phyloP scores from a whole-genome alignment of 768 basidiomycete species.

The Tulasnella calospora region DNA sequence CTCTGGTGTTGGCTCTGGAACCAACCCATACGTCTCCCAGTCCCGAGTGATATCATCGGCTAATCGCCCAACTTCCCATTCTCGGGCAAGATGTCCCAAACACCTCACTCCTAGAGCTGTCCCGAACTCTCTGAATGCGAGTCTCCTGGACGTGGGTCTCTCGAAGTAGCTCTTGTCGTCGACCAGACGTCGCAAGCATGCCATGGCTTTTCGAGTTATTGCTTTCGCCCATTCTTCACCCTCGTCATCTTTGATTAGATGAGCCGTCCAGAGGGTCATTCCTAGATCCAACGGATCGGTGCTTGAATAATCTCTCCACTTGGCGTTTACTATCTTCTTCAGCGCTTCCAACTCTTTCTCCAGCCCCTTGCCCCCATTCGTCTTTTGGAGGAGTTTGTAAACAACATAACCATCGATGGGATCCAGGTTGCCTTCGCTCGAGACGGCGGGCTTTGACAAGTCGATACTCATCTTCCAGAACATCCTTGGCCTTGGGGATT shows the following conservation, averaged over 20 bases:
- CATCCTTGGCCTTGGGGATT: slow-evolving; percentile 32
- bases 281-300: slow-evolving; percentile 36
- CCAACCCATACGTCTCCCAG: not conserved
- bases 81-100: not conserved
- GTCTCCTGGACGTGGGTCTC: slow-evolving; percentile 29
- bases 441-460: slow-evolving; percentile 32
- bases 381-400: slow-evolving; percentile 32
- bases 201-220: slow-evolving; percentile 30
- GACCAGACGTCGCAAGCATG: slow-evolving; percentile 30
- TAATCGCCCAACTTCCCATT: not conserved
- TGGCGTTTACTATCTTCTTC: slow-evolving; percentile 33
- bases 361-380: slow-evolving; percentile 29
- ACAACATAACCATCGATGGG: slow-evolving; percentile 35
- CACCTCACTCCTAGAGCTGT: slow-evolving; percentile 33
- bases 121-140: slow-evolving; percentile 36
- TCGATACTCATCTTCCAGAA: slow-evolving; percentile 36
- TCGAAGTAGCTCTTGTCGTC: slow-evolving; percentile 32
- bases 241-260: slow-evolving; percentile 33
- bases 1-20: slow-evolving; percentile 20
- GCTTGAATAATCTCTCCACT: slow-evolving; percentile 31
- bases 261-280: slow-evolving; percentile 36
- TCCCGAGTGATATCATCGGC: not conserved
- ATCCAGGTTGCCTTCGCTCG: slow-evolving; percentile 36
- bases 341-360: slow-evolving; percentile 32
- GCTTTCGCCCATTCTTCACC: slow-evolving; percentile 31